phyloP scores from a whole-genome alignment of 192 early-diverging fungal species.

The Allomyces javanicus region DNA sequence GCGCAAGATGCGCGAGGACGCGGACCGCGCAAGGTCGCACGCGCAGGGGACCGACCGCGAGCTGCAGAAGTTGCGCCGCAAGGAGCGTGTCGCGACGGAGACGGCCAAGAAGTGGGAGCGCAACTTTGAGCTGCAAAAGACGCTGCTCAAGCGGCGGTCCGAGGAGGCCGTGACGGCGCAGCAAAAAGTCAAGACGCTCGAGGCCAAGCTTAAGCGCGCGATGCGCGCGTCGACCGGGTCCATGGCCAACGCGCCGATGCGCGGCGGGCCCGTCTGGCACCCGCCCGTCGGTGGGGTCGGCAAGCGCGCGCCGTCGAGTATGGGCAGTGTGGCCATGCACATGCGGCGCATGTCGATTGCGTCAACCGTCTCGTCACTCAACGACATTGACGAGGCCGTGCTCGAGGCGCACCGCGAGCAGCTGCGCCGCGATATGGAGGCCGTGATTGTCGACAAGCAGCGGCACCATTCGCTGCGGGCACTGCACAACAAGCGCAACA shows the following conservation, averaged over 20 bases:
- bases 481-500: constrained; percentile 24
- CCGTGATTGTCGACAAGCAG: no score
- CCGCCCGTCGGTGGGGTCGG: no score
- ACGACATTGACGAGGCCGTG: neutral
- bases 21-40: constrained; percentile 35
- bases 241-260: no score
- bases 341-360: no score
- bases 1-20: constrained; percentile 49
- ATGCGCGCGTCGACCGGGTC: constrained; percentile 12
- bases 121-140: constrained; percentile 27
- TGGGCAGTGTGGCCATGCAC: no score
- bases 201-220: constrained; percentile 21
- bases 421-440: no score
- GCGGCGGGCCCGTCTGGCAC: constrained; percentile 3
- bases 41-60: constrained; percentile 29
- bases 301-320: no score
- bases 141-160: constrained; percentile 32
- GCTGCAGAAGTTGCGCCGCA: constrained; percentile 31
- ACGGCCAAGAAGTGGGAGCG: constrained; percentile 28
- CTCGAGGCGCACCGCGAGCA: no score
- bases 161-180: constrained; percentile 22
- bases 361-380: no score
- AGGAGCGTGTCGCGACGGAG: constrained; percentile 25
- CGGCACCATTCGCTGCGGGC: constrained; percentile 4
- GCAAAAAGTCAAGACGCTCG: neutral